These are phyloP conservation scores for Pugionium dolabratum DNA, from an alignment of 345 rosid species.

Conservation along the genomic window DNA sequence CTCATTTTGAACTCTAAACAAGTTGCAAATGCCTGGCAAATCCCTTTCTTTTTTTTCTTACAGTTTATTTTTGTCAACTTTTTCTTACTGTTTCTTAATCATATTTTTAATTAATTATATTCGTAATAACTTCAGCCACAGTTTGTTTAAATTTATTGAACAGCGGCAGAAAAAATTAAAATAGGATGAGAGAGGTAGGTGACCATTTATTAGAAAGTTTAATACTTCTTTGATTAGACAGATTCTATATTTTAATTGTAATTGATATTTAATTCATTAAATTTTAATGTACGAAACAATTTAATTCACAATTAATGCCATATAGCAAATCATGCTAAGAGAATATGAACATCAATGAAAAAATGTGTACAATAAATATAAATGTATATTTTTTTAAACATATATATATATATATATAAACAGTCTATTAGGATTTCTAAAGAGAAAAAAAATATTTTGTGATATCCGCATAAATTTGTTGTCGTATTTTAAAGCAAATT, in stretches of 20 bases:
- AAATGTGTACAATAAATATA: not conserved
- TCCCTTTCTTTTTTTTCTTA: not conserved
- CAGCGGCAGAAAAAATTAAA: constrained; percentile 8
- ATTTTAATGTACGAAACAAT: not conserved
- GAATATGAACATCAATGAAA: constrained; percentile 2
- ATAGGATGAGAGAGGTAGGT: constrained; percentile 28
- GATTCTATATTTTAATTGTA: constrained; percentile 25
- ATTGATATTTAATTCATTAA: not conserved
- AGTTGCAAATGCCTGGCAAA: constrained; percentile 1
- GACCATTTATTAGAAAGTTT: constrained; percentile 29
- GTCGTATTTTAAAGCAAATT: no score
- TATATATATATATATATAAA: no score
- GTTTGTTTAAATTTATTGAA: not conserved
- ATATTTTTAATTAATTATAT: not conserved
- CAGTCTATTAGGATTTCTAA: no score
- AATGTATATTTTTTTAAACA: no score
- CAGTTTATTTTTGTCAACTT: not conserved
- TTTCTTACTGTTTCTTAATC: not conserved
- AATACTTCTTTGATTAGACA: constrained; percentile 30
- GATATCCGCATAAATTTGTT: no score
- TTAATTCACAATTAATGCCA: constrained; percentile 1
- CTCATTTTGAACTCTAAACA: not conserved
- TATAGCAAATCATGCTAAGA: not conserved
- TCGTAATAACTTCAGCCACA: not conserved
- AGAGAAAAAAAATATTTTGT: no score